Conservation (phyloP, 306 rosid genomes). For the Fragaria vesca region DNA sequence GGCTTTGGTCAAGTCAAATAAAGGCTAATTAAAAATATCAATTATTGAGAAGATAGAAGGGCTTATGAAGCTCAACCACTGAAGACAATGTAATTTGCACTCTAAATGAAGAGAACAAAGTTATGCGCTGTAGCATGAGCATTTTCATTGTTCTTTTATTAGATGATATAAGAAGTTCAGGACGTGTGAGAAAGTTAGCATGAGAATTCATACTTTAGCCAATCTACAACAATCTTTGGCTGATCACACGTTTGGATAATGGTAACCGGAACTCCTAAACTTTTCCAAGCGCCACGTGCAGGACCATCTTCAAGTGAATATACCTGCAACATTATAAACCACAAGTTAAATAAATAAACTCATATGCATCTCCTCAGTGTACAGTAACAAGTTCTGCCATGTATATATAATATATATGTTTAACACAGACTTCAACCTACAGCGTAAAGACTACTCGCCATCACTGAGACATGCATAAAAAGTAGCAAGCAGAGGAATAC, state of each 20-base stretch:
- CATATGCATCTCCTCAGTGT: not conserved
- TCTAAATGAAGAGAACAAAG: constrained; percentile 3
- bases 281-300: constrained; percentile 60
- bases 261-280: constrained; percentile 57
- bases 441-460: not conserved
- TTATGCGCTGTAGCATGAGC: not conserved
- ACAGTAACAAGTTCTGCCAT: not conserved
- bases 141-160: constrained; percentile 15
- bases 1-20: not conserved
- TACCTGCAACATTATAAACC: constrained; percentile 51
- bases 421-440: not conserved
- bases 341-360: not conserved
- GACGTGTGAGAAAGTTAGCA: constrained; percentile 8
- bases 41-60: not conserved
- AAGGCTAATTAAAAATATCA: not conserved
- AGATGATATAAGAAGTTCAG: constrained; percentile 8
- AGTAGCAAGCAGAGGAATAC: not conserved
- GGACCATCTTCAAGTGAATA: constrained; percentile 86
- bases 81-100: not conserved
- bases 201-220: constrained; percentile 69
- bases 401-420: not conserved
- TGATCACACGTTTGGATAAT: constrained; percentile 57
- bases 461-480: not conserved
- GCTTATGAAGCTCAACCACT: not conserved
- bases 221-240: constrained; percentile 53